Percentiles rank a stretch among this genome's conserved stretches.
Evolutionary conservation across 2,329 filamentous ascomycete genomes (phyloP).

Genomic region (Hypoxylon sp.): DNA sequence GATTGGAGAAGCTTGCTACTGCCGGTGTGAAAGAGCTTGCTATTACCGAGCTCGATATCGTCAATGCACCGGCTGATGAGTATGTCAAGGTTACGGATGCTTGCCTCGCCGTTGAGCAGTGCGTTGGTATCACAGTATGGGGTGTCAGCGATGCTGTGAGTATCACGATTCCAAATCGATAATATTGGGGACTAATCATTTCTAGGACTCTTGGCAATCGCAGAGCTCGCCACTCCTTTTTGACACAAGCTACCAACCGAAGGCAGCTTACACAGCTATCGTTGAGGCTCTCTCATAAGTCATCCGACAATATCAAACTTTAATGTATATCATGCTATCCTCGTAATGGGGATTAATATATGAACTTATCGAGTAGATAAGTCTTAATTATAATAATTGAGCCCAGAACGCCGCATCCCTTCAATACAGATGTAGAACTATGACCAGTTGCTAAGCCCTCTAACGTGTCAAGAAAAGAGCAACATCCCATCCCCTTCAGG

Average conservation of each 20-base stretch:
- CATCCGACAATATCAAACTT: too few species aligned
- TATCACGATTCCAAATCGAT: conserved; percentile 7
- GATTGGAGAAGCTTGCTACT: conserved; percentile 63
- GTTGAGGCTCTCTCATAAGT: conserved; percentile 53
- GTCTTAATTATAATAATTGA: too few species aligned
- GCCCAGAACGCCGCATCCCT: too few species aligned
- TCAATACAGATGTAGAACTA: too few species aligned
- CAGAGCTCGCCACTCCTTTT: conserved; percentile 67
- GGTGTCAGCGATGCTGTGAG: conserved; percentile 63
- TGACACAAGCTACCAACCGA: conserved; percentile 66
- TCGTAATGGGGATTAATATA: too few species aligned
- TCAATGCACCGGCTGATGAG: conserved; percentile 68
- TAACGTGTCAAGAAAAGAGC: not conserved
- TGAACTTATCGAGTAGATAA: too few species aligned
- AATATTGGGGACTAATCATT: not conserved
- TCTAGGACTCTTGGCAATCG: conserved; percentile 63
- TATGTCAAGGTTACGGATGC: conserved; percentile 71
- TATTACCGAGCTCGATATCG: conserved; percentile 76
- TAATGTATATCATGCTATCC: too few species aligned
- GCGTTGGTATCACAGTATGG: conserved; percentile 77
- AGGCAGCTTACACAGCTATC: conserved; percentile 66
- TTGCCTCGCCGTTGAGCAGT: conserved; percentile 69
- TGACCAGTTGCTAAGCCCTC: too few species aligned
- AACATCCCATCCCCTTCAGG: too few species aligned
- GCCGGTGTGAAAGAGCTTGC: conserved; percentile 66